Evolutionary conservation across 192 early-diverging fungal species (phyloP), one percentile per base, ranked within the genome.

Genomic region (Gonapodya sp.): DNA sequence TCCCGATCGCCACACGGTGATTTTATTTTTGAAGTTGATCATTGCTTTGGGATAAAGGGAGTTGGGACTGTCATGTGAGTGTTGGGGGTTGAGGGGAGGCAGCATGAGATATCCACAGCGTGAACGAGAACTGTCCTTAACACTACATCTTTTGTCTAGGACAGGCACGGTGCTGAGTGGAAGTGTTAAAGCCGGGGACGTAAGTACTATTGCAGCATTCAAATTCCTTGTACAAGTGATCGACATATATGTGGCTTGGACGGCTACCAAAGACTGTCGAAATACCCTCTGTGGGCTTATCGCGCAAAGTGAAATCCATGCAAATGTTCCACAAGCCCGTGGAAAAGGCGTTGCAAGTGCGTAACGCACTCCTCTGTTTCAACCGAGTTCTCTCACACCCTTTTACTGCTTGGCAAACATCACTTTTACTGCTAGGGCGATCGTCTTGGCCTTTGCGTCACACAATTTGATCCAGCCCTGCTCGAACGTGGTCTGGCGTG

Each of bases 311-410:
- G 30, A 77, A 77, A 33, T 77, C 75, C 30, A 77, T 77, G 75
- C 75, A 77, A 33, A 77, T 77, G 75, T 77, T 77, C 31, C 75
- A 34, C 31, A 77, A 77, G 75, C 75, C 75, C 75, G 75, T 77
- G 8, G 34, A 18, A 31, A 2, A 14, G 14, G 75, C 75, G 34
- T 14, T 34, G 34, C 75, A 77, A 33, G 75, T 77, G 31, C 30
- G 75, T 18, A 33, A 34, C 8, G 2, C n/a, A n/a, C n/a, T n/a
- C n/a, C n/a, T n/a, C n/a, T n/a, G n/a, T n/a, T n/a, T n/a, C n/a
- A n/a, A n/a, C n/a, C n/a, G n/a, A 77, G 31, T 2, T 32, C 30
- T 34, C 30, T 31, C 30, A 2, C 18, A 64, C 46, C 46, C 46
- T 8, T 64, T 77, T 2, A 33, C 34, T 34, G 18, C 8, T 2